Conservation (phyloP, 2,329 filamentous ascomycete genomes). For the Cercospora zeae-maydis region DNA sequence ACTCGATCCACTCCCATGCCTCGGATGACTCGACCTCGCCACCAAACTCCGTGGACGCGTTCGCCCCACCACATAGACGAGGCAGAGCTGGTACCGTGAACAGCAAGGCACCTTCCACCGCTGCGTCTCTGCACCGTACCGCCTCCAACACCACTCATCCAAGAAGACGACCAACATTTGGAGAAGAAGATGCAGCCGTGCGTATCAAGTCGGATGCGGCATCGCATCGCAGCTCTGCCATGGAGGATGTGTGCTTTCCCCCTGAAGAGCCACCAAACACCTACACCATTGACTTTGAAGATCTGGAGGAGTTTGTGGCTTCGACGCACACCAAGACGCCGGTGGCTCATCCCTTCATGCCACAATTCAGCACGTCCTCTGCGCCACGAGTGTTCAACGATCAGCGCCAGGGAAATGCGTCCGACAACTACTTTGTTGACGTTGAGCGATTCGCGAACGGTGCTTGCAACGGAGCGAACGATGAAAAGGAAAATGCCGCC, state of each 20-base stretch:
- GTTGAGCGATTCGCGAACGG: conserved; percentile 24
- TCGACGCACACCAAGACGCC: conserved; percentile 50
- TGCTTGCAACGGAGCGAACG: conserved; percentile 39
- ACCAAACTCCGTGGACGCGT: conserved; percentile 96
- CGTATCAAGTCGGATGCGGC: conserved; percentile 59
- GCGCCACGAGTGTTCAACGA: conserved; percentile 58
- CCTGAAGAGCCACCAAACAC: conserved; percentile 75
- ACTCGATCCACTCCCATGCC: conserved; percentile 19
- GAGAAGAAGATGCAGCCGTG: conserved; percentile 53
- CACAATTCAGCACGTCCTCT: conserved; percentile 28
- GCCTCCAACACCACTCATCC: conserved; percentile 61
- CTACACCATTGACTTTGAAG: conserved; percentile 85
- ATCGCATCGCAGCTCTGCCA: conserved; percentile 65
- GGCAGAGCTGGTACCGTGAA: conserved; percentile 69
- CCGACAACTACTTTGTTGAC: conserved; percentile 24
- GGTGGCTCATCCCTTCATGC: conserved; percentile 42
- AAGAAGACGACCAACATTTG: conserved; percentile 58
- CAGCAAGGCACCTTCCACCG: conserved; percentile 54
- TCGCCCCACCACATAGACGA: conserved; percentile 76
- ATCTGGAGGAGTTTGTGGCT: conserved; percentile 84
- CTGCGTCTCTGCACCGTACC: conserved; percentile 64
- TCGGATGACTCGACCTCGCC: conserved; percentile 67
- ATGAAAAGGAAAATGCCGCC: conserved; percentile 43
- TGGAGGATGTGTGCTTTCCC: conserved; percentile 87
- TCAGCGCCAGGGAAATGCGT: conserved; percentile 44